Evolutionary conservation across 2,329 filamentous ascomycete species (phyloP).

Genomic region (Fusarium tricinctum): DNA sequence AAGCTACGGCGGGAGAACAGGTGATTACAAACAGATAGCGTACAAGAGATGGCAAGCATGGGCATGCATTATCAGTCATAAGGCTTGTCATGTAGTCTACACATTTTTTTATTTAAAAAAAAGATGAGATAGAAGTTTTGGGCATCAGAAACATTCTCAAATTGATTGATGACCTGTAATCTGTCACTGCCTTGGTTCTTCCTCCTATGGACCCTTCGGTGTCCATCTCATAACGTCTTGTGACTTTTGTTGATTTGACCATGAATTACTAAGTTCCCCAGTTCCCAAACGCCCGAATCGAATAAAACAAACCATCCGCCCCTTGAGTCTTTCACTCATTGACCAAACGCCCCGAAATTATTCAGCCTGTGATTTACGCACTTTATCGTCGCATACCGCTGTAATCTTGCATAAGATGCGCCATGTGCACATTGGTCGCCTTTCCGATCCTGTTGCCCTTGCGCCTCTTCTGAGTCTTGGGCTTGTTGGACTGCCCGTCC

Average conservation of each 20-base stretch:
- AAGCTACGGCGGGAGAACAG: slow-evolving; percentile 57
- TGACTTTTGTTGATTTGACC: slow-evolving; percentile 30
- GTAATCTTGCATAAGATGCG: slow-evolving; percentile 82
- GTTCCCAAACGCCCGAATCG: slow-evolving; percentile 28
- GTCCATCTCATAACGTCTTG: slow-evolving; percentile 10
- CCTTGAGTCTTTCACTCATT: slow-evolving; percentile 12
- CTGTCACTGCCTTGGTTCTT: slow-evolving; percentile 29
- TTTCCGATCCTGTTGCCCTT: slow-evolving; percentile 77
- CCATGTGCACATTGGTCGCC: slow-evolving; percentile 91
- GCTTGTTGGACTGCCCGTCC: slow-evolving; percentile 62
- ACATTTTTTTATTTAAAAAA: too few relatives aligned
- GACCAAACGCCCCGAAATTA: slow-evolving; percentile 32
- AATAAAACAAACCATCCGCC: slow-evolving; percentile 11
- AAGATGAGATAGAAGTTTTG: slow-evolving; percentile 3
- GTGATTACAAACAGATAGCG: background rate
- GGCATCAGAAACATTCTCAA: slow-evolving; percentile 19
- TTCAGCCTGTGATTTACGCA: slow-evolving; percentile 8
- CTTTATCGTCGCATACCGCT: slow-evolving; percentile 61
- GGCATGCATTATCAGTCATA: background rate
- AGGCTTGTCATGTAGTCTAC: background rate
- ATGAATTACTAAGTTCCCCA: slow-evolving; percentile 9
- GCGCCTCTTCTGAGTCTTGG: slow-evolving; percentile 81
- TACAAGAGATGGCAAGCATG: background rate
- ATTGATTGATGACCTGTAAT: slow-evolving; percentile 21
- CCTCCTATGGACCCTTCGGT: slow-evolving; percentile 26